phyloP scores from a whole-genome alignment of 495 filamentous ascomycete genomes.

The Aspergillus biplanus region DNA sequence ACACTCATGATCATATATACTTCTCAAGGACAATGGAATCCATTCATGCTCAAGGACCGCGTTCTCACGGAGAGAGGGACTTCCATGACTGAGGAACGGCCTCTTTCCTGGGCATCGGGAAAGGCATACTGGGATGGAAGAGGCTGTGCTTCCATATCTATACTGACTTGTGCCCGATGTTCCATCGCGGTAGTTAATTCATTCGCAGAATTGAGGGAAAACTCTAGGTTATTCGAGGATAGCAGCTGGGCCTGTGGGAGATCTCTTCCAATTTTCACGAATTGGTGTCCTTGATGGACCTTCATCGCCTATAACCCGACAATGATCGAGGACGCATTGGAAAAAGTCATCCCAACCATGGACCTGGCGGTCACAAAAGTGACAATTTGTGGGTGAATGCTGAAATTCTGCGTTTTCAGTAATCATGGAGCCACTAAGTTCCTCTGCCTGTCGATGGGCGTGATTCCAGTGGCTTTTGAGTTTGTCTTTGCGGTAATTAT shows the following conservation, averaged over 20 bases:
- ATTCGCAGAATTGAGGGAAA: too few relatives aligned
- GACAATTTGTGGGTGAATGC: not conserved
- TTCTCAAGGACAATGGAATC: too few relatives aligned
- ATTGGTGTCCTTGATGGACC: not conserved
- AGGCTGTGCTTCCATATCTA: too few relatives aligned
- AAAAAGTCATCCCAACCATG: not conserved
- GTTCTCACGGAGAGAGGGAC: too few relatives aligned
- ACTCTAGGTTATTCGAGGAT: too few relatives aligned
- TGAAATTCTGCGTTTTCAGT: not conserved
- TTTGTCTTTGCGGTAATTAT: not conserved
- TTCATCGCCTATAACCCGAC: not conserved
- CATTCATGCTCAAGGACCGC: too few relatives aligned
- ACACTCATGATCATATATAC: too few relatives aligned
- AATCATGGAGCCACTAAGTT: not conserved
- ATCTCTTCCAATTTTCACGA: not conserved
- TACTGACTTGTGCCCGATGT: too few relatives aligned
- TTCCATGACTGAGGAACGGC: too few relatives aligned
- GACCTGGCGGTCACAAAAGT: not conserved
- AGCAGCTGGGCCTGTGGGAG: not conserved
- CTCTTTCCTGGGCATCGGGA: too few relatives aligned
- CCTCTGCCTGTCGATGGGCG: not conserved
- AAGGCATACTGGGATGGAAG: too few relatives aligned
- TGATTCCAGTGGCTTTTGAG: not conserved
- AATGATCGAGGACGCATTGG: not conserved
- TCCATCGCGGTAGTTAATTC: too few relatives aligned